Evolutionary conservation across 2,329 filamentous ascomycete genomes (phyloP), one percentile per base, ranked within the genome.

Genomic region (Fusarium brachygibbosum): DNA sequence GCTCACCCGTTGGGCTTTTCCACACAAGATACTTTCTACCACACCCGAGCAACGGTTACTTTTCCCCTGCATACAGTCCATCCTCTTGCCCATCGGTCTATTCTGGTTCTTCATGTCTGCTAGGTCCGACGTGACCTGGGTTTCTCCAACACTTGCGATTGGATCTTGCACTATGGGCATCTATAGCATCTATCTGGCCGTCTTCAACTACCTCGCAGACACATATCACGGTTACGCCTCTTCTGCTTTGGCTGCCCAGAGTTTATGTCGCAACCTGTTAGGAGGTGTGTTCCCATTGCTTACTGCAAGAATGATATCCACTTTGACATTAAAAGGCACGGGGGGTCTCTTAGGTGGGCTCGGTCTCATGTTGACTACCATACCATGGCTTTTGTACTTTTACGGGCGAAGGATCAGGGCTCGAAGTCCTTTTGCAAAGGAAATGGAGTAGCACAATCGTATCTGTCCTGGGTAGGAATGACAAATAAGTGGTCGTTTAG

Each of bases 171-270:
- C 88, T 0, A 87, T 91, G 76, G 85, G 90, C 41, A 91, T 92
- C 63, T 91, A 90, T 76, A 86, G 85, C 29, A 89, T 92, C 49
- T 91, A 90, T 71, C 82, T 92, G 2, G 87, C 89, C 1, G 88
- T 90, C 0, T 97, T 97, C 81, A 98, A 98, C 76, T 98, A 97
- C 73, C 85, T 97, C 1, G 93, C 94, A n/a, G 94, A 98, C 76
- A 91, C 90, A 1, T 98, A 97, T 78, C 91, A 94, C 76, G 84
- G 86, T 2, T 97, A 95, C 73, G 93, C 94, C 0, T 93, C 90
- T 34, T 96, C 92, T 0, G 94, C 94, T 0, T 82, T 97, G 11
- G 94, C 94, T 0, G 93, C 93, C 1, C 93, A 97, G 80, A 91
- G 88, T n/a, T 94, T 93, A 76, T 96, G 93, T 73, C 87, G 94